A percentile compares a stretch with the other conserved stretches of the same genome.
These are phyloP conservation scores for Amphichorda felina DNA, from an alignment of 2,329 filamentous ascomycete species.

Conservation along the genomic window DNA sequence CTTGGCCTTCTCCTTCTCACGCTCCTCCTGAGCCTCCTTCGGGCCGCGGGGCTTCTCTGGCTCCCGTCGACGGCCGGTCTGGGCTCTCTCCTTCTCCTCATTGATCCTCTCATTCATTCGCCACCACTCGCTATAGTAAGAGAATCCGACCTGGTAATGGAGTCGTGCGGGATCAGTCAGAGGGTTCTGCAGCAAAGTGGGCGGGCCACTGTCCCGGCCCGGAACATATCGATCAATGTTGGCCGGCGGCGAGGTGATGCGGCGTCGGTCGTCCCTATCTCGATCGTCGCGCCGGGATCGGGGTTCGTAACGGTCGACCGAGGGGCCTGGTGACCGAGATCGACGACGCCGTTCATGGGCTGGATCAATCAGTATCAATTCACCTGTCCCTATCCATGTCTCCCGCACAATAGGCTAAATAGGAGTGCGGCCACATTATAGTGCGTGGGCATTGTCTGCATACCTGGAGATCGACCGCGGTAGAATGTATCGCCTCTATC, in stretches of 20 bases:
- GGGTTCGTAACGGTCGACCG: slow-evolving; percentile 67
- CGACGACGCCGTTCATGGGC: slow-evolving; percentile 47
- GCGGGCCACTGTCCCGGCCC: slow-evolving; percentile 46
- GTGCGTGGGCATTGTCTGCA: slow-evolving; percentile 17
- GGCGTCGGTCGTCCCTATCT: slow-evolving; percentile 49
- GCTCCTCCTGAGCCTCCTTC: slow-evolving; percentile 58
- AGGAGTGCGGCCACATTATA: too few relatives aligned
- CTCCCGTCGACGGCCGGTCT: slow-evolving; percentile 57
- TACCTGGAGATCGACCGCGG: slow-evolving; percentile 60
- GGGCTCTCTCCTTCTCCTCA: slow-evolving; percentile 63
- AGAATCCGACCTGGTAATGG: slow-evolving; percentile 73
- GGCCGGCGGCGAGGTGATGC: slow-evolving; percentile 48
- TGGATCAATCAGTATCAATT: slow-evolving; percentile 11
- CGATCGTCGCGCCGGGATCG: slow-evolving; percentile 57
- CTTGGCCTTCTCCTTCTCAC: slow-evolving; percentile 65
- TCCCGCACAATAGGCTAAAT: too few relatives aligned
- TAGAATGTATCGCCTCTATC: slow-evolving; percentile 50
- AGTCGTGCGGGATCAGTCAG: slow-evolving; percentile 61
- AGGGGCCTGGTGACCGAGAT: slow-evolving; percentile 57
- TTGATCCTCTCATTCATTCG: slow-evolving; percentile 71
- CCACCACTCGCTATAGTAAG: slow-evolving; percentile 83
- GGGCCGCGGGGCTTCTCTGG: slow-evolving; percentile 51
- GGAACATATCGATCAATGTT: slow-evolving; percentile 82
- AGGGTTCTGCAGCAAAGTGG: slow-evolving; percentile 46
- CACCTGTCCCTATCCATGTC: too few relatives aligned